Conservation (phyloP, 106 monocot genomes). For the Xerophyta viscosa region DNA sequence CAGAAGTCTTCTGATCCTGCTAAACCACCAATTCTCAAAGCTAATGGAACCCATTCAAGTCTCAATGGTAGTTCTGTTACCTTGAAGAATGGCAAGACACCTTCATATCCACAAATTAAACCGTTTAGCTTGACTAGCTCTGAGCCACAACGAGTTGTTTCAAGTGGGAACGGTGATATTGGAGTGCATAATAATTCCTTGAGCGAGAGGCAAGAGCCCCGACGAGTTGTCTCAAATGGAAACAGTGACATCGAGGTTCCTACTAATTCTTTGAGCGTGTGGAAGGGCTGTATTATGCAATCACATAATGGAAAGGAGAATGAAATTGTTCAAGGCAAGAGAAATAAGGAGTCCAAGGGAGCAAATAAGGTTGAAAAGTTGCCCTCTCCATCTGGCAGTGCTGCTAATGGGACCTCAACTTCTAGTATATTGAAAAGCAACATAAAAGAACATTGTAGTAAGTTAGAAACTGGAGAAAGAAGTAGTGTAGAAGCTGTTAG, state of each 20-base stretch:
- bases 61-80: conserved; percentile 12
- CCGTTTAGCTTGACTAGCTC: conserved; percentile 21
- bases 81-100: conserved; percentile 34
- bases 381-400: conserved; percentile 4
- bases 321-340: conserved; percentile 3
- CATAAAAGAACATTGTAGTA: background rate
- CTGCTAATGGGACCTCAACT: conserved; percentile 5
- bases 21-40: conserved; percentile 14
- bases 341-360: conserved; percentile 7
- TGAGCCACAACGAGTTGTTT: conserved; percentile 23
- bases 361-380: conserved; percentile 11
- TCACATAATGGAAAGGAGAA: conserved; percentile 14
- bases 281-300: conserved; percentile 6
- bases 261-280: conserved; percentile 13
- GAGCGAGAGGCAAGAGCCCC: no score
- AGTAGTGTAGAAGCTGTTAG: background rate
- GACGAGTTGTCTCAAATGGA: conserved; percentile 36
- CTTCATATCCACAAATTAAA: conserved; percentile 32
- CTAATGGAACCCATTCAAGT: conserved; percentile 19
- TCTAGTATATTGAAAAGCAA: conserved; percentile 12
- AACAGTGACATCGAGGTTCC: conserved; percentile 26
- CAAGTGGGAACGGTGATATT: no score
- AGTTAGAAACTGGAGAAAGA: conserved; percentile 1
- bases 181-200: no score
- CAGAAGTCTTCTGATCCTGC: conserved; percentile 19